Evolutionary conservation across 768 basidiomycete species (phyloP).

Genomic region (Mycena latifolia): DNA sequence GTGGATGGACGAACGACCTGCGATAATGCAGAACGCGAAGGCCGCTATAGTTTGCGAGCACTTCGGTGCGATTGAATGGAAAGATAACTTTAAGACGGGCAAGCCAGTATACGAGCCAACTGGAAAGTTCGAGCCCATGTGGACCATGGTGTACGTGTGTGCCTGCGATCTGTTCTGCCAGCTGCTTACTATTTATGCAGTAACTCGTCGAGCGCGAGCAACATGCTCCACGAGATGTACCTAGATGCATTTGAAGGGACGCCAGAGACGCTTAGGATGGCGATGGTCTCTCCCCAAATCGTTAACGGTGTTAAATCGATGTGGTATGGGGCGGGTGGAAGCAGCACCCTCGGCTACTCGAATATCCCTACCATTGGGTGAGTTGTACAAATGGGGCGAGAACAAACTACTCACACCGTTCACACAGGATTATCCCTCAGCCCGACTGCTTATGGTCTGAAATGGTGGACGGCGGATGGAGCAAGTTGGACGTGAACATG

Average conservation of each 20-base stretch:
- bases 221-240: constrained; percentile 40
- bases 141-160: constrained; percentile 50
- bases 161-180: constrained; percentile 1
- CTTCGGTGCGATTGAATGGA: constrained; percentile 48
- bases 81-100: constrained; percentile 42
- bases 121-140: constrained; percentile 47
- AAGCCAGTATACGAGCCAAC: constrained; percentile 43
- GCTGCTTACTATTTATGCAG: constrained; percentile 18
- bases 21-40: constrained; percentile 42
- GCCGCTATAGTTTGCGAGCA: constrained; percentile 46
- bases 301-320: not conserved
- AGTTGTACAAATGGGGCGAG: not conserved
- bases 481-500: constrained; percentile 41
- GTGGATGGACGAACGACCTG: constrained; percentile 44
- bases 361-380: constrained; percentile 46
- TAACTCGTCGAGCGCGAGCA: constrained; percentile 41
- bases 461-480: constrained; percentile 48
- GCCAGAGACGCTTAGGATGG: constrained; percentile 44
- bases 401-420: constrained; percentile 15
- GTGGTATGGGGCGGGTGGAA: constrained; percentile 45
- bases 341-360: constrained; percentile 40
- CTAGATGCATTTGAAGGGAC: constrained; percentile 43
- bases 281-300: constrained; percentile 40
- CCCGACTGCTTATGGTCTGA: constrained; percentile 47
- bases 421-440: constrained; percentile 47